Evolutionary conservation across 805 yeast species (phyloP).

Genomic region (Lipomyces kockii): DNA sequence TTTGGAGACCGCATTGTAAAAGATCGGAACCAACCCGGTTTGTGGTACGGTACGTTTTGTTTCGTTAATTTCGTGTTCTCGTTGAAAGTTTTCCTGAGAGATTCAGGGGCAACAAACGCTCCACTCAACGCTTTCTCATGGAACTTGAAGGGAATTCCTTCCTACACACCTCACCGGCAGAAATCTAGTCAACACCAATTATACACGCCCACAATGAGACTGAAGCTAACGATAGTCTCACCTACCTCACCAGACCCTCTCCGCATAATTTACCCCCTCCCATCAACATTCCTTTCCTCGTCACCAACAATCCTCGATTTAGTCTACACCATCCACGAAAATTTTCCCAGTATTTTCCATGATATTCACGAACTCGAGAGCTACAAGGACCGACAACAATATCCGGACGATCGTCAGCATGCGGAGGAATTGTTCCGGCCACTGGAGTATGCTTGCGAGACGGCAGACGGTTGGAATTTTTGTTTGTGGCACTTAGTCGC

Average conservation of each 20-base stretch:
- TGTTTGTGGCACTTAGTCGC: slow-evolving; percentile 16
- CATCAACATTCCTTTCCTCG: neutral
- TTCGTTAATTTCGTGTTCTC: too few relatives aligned
- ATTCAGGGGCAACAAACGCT: too few relatives aligned
- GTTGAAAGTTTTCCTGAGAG: neutral
- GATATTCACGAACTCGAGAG: neutral
- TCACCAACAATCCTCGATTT: slow-evolving; percentile 18
- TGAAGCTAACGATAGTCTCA: slow-evolving; percentile 3
- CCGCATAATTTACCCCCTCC: slow-evolving; percentile 15
- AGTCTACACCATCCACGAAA: slow-evolving; percentile 15
- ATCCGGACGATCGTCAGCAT: neutral
- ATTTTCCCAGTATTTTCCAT: slow-evolving; percentile 20
- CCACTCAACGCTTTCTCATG: too few relatives aligned
- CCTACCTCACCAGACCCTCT: slow-evolving; percentile 7
- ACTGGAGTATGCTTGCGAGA: slow-evolving; percentile 12
- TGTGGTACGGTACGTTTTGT: neutral
- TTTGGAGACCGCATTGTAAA: neutral
- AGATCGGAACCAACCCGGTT: neutral
- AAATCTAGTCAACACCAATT: neutral
- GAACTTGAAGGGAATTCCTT: too few relatives aligned
- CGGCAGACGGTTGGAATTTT: slow-evolving; percentile 18
- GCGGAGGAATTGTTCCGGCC: slow-evolving; percentile 7
- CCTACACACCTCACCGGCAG: too few relatives aligned
- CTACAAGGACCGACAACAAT: neutral
- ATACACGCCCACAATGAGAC: neutral